A percentile compares a stretch with the other conserved stretches of the same genome.
phyloP scores from a whole-genome alignment of 2,329 filamentous ascomycete genomes.

The Penicillium sp. region DNA sequence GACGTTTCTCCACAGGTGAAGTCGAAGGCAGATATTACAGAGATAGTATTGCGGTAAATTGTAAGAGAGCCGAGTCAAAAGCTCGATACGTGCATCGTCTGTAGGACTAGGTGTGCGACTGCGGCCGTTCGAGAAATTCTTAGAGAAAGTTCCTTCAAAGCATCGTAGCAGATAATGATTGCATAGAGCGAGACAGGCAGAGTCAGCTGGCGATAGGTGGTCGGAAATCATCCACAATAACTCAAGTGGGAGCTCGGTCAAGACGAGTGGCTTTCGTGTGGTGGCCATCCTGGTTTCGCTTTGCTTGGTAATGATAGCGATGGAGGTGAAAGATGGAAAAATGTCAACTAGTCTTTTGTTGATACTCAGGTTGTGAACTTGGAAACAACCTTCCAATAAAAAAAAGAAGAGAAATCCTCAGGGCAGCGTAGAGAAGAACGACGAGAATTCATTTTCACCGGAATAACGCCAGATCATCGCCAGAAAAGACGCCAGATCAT shows the following conservation, averaged over 20 bases:
- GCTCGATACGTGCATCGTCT: not conserved
- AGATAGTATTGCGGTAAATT: constrained; percentile 13
- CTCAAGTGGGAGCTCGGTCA: not conserved
- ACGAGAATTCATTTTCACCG: too few species aligned
- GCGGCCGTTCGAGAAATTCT: not conserved
- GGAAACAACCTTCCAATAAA: too few species aligned
- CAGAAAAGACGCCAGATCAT: too few species aligned
- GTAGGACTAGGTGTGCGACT: not conserved
- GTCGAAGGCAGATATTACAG: constrained; percentile 10
- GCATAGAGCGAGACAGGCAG: not conserved
- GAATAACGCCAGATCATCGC: too few species aligned
- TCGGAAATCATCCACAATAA: not conserved
- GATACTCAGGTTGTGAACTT: too few species aligned
- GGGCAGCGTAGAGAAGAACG: too few species aligned
- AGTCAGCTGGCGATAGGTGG: not conserved
- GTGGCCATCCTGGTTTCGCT: not conserved
- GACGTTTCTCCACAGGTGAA: constrained; percentile 11
- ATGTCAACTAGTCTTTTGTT: too few species aligned
- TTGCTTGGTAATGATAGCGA: too few species aligned
- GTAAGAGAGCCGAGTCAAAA: not conserved
- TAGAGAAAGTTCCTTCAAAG: not conserved
- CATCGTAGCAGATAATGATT: not conserved
- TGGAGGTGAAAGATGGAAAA: too few species aligned
- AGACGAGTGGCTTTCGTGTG: not conserved
- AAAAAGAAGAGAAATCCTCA: too few species aligned